Evolutionary conservation across 2,329 filamentous ascomycete genomes (phyloP).

Genomic region (Whalleya microplaca): DNA sequence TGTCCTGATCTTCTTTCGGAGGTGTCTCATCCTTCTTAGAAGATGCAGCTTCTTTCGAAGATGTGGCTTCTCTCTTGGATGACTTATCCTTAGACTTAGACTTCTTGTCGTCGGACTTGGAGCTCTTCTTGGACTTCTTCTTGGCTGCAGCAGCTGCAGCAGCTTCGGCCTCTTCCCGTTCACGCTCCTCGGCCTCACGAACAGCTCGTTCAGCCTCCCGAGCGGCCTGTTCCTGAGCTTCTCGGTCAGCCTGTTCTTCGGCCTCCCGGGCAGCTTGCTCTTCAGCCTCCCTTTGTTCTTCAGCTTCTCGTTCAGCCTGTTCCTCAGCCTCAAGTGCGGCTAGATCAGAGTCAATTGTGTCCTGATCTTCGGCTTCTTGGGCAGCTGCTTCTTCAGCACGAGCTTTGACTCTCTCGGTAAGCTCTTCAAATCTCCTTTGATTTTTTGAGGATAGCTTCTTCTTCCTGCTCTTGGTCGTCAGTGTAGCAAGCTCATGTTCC

Average conservation of each 20-base stretch:
- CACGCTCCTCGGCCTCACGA: constrained; percentile 34
- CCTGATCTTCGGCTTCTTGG: constrained; percentile 10
- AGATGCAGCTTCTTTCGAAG: constrained; percentile 19
- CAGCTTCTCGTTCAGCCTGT: constrained; percentile 28
- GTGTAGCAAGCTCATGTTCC: constrained; percentile 30
- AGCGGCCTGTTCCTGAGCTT: constrained; percentile 29
- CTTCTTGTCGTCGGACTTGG: constrained; percentile 38
- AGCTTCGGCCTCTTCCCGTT: constrained; percentile 38
- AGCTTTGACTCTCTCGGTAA: constrained; percentile 21
- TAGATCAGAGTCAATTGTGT: constrained; percentile 19
- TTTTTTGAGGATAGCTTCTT: constrained; percentile 44
- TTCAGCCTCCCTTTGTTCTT: constrained; percentile 32
- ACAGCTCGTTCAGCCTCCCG: constrained; percentile 31
- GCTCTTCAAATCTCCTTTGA: constrained; percentile 28
- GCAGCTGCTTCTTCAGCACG: constrained; percentile 23
- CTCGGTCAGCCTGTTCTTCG: constrained; percentile 22
- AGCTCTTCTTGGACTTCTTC: constrained; percentile 48
- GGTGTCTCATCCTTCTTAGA: constrained; percentile 15
- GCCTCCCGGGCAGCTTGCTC: constrained; percentile 30
- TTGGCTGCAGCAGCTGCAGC: constrained; percentile 31
- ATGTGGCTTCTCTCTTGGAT: constrained; percentile 34
- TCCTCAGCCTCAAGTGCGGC: constrained; percentile 33
- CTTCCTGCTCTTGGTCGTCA: constrained; percentile 39
- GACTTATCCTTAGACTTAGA: constrained; percentile 37
- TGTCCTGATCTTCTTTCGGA: constrained; percentile 34